Evolutionary conservation across 345 rosid species (phyloP), one percentile per base, ranked within the genome.

Genomic region (Rhodamnia argentea): DNA sequence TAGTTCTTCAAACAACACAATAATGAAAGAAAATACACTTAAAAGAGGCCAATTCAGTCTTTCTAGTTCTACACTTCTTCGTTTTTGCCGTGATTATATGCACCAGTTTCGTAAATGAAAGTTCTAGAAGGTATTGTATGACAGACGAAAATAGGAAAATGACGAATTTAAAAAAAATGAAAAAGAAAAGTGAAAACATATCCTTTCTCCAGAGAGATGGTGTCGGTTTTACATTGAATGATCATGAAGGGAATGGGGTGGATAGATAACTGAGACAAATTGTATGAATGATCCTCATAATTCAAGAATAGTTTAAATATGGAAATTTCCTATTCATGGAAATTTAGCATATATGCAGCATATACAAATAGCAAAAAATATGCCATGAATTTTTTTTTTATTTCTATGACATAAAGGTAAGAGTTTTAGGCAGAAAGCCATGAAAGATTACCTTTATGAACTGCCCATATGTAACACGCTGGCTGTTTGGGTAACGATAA

Each of bases 401-500:
- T n/a, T 29, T 59, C 60, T 52, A 11, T 53, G 60, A 83, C 44
- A n/a, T 37, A 32, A 37, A 27, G 23, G 23, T 53, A 52, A 13
- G 51, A 57, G 85, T 42, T 54, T 62, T 47, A 82, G 44, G 47
- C 54, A 1, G 54, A 59, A 83, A 83, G 40, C 37, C 52, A 83
- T 47, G 59, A 85, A 85, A 90, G 86, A 91, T 92, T 70, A 98
- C 99, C 99, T 96, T 98, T 83, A 96, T 95, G 91, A 98, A 98
- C 89, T 98, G 99, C 84, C 98, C 99, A 89, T 95, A 98, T 53
- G 98, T 95, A 87, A 98, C 99, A 22, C 99, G 98, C 91, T 95
- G 97, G 89, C 99, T 95, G 90, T 98, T 93, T 37, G 99, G 99
- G 86, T 90, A 96, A 90, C 99, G 91, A 88, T 98, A 98, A 88